Evolutionary conservation across 2,329 filamentous ascomycete genomes (phyloP).

Genomic region (Stachybotrys chlorohalonatus): DNA sequence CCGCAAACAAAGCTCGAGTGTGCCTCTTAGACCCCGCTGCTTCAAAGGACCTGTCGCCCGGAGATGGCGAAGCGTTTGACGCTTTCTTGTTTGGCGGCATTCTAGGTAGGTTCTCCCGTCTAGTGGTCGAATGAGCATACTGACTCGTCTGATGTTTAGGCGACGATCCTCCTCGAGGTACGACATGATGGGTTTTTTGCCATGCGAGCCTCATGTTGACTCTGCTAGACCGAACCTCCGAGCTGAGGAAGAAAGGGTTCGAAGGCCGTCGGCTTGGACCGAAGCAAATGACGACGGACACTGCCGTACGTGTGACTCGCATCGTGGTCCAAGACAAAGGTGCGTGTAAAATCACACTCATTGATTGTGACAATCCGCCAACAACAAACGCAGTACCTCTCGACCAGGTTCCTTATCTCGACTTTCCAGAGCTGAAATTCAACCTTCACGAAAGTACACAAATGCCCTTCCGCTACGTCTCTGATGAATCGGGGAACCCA

Average conservation of each 20-base stretch:
- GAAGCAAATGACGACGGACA: constrained; percentile 97
- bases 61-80: constrained; percentile 76
- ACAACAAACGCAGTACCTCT: constrained; percentile 46
- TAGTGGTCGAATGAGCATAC: not conserved
- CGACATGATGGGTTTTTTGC: constrained; percentile 13
- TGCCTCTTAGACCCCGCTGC: constrained; percentile 87
- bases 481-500: constrained; percentile 61
- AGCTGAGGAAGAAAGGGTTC: constrained; percentile 89
- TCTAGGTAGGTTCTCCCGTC: constrained; percentile 51
- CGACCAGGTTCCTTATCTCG: constrained; percentile 70
- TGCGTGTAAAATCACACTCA: constrained; percentile 20
- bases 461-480: constrained; percentile 98
- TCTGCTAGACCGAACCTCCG: constrained; percentile 76
- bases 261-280: constrained; percentile 78
- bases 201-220: not conserved
- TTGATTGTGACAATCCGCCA: constrained; percentile 24
- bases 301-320: constrained; percentile 86
- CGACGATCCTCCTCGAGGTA: constrained; percentile 89
- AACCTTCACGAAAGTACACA: constrained; percentile 88
- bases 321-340: constrained; percentile 79
- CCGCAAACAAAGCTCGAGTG: constrained; percentile 61
- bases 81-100: constrained; percentile 95
- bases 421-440: constrained; percentile 83
- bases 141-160: constrained; percentile 38
- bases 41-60: constrained; percentile 68